Percentiles rank a stretch among this genome's conserved stretches.
These are phyloP conservation scores for Lenzites betulinus DNA, from an alignment of 768 basidiomycete species.

Conservation along the genomic window DNA sequence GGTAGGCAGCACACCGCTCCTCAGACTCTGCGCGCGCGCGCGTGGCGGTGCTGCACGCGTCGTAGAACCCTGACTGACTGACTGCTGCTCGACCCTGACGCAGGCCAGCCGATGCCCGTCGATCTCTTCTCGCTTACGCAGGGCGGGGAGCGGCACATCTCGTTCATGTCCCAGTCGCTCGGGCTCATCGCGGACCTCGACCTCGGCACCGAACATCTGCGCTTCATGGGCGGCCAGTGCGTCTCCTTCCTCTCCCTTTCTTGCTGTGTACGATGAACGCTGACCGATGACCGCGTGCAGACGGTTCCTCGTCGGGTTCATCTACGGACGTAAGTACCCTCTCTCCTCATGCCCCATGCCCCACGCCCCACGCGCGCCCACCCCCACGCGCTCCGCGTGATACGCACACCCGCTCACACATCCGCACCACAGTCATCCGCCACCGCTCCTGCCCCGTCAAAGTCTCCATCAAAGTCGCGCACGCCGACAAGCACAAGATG, in stretches of 20 bases:
- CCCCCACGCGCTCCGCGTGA: too few species aligned
- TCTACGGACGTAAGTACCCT: slow-evolving; percentile 56
- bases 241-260: background rate
- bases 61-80: too few species aligned
- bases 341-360: background rate
- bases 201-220: slow-evolving; percentile 77
- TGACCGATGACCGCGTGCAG: slow-evolving; percentile 40
- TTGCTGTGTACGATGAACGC: background rate
- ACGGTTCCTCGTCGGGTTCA: slow-evolving; percentile 73
- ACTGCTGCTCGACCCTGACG: too few species aligned
- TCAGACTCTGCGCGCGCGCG: too few species aligned
- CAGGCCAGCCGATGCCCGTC: slow-evolving; percentile 72
- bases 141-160: slow-evolving; percentile 58
- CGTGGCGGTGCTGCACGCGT: too few species aligned
- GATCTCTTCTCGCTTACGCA: slow-evolving; percentile 82
- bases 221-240: slow-evolving; percentile 74
- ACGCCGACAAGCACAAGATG: slow-evolving; percentile 75
- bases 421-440: slow-evolving; percentile 52
- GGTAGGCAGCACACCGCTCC: slow-evolving; percentile 44
- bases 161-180: slow-evolving; percentile 82
- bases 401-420: too few species aligned
- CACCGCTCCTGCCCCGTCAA: slow-evolving; percentile 69
- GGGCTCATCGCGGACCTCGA: slow-evolving; percentile 89
- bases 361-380: too few species aligned
- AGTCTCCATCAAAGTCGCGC: slow-evolving; percentile 68